Evolutionary conservation across 768 basidiomycete genomes (phyloP), one percentile per base, ranked within the genome.

Genomic region (Leucogyrophana mollusca): DNA sequence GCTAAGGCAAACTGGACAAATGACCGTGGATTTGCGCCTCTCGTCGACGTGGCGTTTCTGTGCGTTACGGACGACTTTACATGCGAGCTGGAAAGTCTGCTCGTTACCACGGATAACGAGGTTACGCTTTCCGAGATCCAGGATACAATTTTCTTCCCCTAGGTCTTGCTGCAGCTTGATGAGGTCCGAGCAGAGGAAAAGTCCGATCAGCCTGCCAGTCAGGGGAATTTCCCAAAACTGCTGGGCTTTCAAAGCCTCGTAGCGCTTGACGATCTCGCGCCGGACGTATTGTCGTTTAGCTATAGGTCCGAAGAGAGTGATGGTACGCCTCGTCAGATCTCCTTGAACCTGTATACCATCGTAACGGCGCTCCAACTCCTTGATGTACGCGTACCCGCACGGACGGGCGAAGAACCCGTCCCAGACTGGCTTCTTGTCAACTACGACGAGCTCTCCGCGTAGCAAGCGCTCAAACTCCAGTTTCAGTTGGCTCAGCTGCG

Each of bases 1-100:
- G 44, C 73, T 73, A 47, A 90, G 78, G 60, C 89, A 92, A 3
- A 89, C 81, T 0, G 89, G 88, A 55, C 89, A 92, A 8, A 59
- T 56, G 10, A 46, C 59, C 16, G 47, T 61, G 22, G 38, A 36
- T 18, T 25, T 51, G 11, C 34, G 48, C 18, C 54, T 49, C 9
- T 43, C 52, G 3, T 65, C 66, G 14, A 76, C 61, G 18, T 59
- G 59, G 22, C 56, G 57, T 36, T 25, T 52, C 32, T 66, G 63
- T 4, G 71, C 69, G 3, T 74, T 71, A 44, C 68, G 63, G 2
- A 77, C 77, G 2, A 65, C 62, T 34, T 73, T 56, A 46, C 73
- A 75, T 0, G 72, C 72, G 0, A 47, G 52, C 23, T 44, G 63
- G 25, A 54, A 67, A 8, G 61, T 52, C 4, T 59, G 52, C 10